phyloP scores from a whole-genome alignment of 345 rosid genomes.

The rapeseed (Brassica napus) region Da-Ae NC_063438.1:28028501-28029000 shows the following conservation, averaged over 20 bases:
- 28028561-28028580: constrained; percentile 31
- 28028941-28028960: not conserved
- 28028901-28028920: too few relatives aligned
- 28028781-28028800: not conserved
- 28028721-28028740: constrained; percentile 5
- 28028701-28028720: not conserved
- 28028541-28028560: constrained; percentile 81
- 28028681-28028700: not conserved
- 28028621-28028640: not conserved
- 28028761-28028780: not conserved
- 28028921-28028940: not conserved
- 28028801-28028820: too few relatives aligned
- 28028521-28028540: constrained; percentile 84
- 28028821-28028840: too few relatives aligned
- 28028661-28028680: constrained; percentile 7
- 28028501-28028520: constrained; percentile 82
- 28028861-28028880: too few relatives aligned
- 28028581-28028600: too few relatives aligned
- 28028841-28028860: too few relatives aligned
- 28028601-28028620: too few relatives aligned
- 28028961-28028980: not conserved
- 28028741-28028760: not conserved
- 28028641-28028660: constrained; percentile 8
- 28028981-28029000: not conserved
- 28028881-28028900: not conserved